Conservation (phyloP, 2,329 filamentous ascomycete genomes). For the Neopestalotiopsis rosae region DNA sequence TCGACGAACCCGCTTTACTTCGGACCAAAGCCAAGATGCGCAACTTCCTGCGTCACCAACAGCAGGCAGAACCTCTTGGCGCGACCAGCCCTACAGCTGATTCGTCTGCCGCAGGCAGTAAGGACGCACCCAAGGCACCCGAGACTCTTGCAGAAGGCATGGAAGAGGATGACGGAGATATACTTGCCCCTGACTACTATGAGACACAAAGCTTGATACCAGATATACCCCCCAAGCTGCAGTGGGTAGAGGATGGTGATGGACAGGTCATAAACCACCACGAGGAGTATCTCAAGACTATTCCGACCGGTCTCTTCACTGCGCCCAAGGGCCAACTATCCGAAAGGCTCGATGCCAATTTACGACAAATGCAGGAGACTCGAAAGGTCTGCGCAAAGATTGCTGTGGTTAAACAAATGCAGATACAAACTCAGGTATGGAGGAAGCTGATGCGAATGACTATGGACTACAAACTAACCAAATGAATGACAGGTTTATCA, state of each 20-base stretch:
- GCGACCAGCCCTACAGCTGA: slow-evolving; percentile 45
- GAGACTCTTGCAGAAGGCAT: slow-evolving; percentile 95
- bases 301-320: slow-evolving; percentile 76
- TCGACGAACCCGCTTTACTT: slow-evolving; percentile 85
- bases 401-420: slow-evolving; percentile 98
- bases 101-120: slow-evolving; percentile 52
- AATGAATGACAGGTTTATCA: slow-evolving; percentile 74
- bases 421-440: slow-evolving; percentile 89
- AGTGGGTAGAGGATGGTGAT: slow-evolving; percentile 89
- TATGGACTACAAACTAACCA: slow-evolving; percentile 28
- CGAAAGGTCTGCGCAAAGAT: slow-evolving; percentile 96
- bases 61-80: slow-evolving; percentile 64
- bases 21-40: slow-evolving; percentile 89
- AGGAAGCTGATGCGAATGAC: slow-evolving; percentile 8
- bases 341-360: slow-evolving; percentile 85
- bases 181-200: slow-evolving; percentile 92
- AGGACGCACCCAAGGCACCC: slow-evolving; percentile 54
- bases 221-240: slow-evolving; percentile 77
- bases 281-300: slow-evolving; percentile 81
- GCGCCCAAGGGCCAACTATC: slow-evolving; percentile 76
- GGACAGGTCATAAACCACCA: slow-evolving; percentile 87
- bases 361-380: slow-evolving; percentile 95
- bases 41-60: slow-evolving; percentile 80
- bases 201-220: slow-evolving; percentile 85
- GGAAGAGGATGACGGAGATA: slow-evolving; percentile 83